Conservation (phyloP, 1,284 basidiomycete species). For the Calocybe gambosa region DNA sequence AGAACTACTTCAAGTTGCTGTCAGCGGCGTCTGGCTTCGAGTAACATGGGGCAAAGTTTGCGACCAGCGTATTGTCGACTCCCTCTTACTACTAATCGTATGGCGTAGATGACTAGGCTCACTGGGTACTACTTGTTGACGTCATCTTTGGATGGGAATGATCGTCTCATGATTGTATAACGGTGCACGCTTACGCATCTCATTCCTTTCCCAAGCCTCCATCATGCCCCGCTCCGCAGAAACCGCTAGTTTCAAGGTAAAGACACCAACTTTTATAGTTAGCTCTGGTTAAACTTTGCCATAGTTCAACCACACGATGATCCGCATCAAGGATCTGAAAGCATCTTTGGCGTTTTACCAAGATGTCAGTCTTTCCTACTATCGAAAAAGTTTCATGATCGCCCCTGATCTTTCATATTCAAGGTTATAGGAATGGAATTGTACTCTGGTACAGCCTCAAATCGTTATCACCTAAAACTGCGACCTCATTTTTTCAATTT, state of each 20-base stretch:
- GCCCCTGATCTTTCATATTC: neutral
- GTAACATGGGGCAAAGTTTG: no score
- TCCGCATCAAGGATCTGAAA: constrained; percentile 87
- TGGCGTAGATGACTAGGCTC: no score
- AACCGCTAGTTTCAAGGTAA: constrained; percentile 61
- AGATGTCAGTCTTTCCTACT: constrained; percentile 35
- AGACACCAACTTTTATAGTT: neutral
- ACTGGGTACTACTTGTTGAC: no score
- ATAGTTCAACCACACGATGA: constrained; percentile 88
- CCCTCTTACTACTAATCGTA: no score
- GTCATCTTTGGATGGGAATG: neutral
- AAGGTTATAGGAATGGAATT: no score
- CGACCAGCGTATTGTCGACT: no score
- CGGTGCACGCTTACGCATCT: neutral
- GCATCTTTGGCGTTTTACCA: constrained; percentile 73
- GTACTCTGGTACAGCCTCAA: no score
- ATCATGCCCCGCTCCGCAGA: constrained; percentile 59
- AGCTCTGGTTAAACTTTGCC: neutral
- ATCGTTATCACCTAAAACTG: neutral
- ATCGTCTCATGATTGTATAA: neutral
- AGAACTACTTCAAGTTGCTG: no score
- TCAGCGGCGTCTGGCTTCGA: no score
- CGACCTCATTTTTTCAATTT: no score
- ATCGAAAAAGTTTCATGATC: neutral
- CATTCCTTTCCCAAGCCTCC: constrained; percentile 1